These are phyloP conservation scores for Euryodendron excelsum DNA, from an alignment of 148 eudicot genomes.

Conservation along the genomic window DNA sequence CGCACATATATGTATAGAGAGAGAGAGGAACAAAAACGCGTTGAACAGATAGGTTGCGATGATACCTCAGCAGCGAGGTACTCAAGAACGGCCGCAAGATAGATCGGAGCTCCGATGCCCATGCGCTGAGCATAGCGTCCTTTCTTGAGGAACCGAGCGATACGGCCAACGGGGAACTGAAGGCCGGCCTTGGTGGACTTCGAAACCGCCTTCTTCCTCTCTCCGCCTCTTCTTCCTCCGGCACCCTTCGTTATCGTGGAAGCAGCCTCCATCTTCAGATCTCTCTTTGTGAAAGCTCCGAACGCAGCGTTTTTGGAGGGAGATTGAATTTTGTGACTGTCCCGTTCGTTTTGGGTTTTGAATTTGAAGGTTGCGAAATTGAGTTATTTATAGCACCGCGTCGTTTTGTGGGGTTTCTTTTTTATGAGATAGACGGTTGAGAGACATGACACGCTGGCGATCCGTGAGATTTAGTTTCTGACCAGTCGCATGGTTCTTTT, in stretches of 20 bases:
- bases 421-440: neutral
- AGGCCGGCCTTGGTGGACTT: constrained; percentile 40
- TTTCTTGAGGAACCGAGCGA: constrained; percentile 37
- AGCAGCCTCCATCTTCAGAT: neutral
- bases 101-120: constrained; percentile 39
- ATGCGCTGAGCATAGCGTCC: constrained; percentile 45
- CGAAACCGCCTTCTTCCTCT: constrained; percentile 29
- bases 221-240: constrained; percentile 26
- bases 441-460: neutral
- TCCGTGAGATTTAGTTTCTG: neutral
- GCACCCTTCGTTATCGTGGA: constrained; percentile 14
- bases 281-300: neutral
- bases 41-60: neutral
- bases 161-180: constrained; percentile 43
- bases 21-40: neutral
- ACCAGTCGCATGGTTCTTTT: neutral
- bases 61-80: constrained; percentile 42
- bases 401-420: neutral
- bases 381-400: neutral
- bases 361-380: neutral
- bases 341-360: neutral
- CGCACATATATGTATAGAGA: neutral
- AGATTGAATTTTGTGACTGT: neutral
- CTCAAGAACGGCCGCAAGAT: constrained; percentile 44
- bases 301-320: constrained; percentile 10